A percentile compares a stretch with the other conserved stretches of the same genome.
These are phyloP conservation scores for Hypoxylon sp. DNA, from an alignment of 2,329 filamentous ascomycete genomes.

Conservation along the genomic window DNA sequence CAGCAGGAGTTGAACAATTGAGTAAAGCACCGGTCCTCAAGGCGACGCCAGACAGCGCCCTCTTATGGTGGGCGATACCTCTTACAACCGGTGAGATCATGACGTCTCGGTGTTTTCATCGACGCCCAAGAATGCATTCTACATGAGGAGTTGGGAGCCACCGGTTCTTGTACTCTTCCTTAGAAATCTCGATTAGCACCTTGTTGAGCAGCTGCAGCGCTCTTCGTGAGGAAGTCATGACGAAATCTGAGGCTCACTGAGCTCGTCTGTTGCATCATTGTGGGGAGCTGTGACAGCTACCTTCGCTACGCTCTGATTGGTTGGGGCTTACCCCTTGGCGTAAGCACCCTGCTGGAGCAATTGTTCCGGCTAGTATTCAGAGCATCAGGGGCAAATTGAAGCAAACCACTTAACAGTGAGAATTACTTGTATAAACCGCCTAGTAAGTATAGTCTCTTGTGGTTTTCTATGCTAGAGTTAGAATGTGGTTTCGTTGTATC, in stretches of 20 bases:
- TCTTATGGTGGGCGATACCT: constrained; percentile 41
- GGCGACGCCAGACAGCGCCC: constrained; percentile 26
- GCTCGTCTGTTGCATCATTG: constrained; percentile 37
- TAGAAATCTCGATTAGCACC: constrained; percentile 3
- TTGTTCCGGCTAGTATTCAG: background rate
- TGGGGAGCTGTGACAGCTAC: constrained; percentile 22
- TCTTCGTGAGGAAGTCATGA: constrained; percentile 38
- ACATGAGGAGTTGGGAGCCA: constrained; percentile 4
- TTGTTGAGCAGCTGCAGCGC: constrained; percentile 1
- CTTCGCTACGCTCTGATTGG: constrained; percentile 3
- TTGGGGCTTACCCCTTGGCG: background rate
- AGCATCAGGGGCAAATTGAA: background rate
- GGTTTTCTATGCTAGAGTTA: no score
- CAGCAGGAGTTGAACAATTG: constrained; percentile 3
- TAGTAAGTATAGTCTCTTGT: background rate
- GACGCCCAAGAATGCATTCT: constrained; percentile 29
- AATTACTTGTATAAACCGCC: background rate
- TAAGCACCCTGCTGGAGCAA: constrained; percentile 1
- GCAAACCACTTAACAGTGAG: background rate
- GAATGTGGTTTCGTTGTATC: no score
- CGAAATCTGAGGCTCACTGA: constrained; percentile 35
- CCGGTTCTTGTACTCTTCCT: constrained; percentile 21
- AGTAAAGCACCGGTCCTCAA: constrained; percentile 21
- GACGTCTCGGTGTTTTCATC: constrained; percentile 44
- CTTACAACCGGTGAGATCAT: constrained; percentile 47